Evolutionary conservation across 495 filamentous ascomycete genomes (phyloP), one percentile per base, ranked within the genome.

Genomic region (Umbilicaria muhlenbergii): DNA sequence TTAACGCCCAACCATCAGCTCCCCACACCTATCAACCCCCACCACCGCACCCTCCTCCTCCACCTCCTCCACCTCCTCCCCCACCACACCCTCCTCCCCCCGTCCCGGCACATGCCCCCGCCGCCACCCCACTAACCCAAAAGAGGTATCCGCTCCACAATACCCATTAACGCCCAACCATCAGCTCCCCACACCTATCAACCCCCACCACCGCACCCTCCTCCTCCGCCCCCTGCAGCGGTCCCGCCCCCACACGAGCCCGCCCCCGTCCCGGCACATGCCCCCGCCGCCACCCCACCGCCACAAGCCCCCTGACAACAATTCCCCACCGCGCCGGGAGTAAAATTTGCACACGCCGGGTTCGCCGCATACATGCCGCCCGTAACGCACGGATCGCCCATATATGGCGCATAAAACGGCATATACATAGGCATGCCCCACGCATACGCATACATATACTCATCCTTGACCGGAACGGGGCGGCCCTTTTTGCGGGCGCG

Each of bases 401-500:
- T 67, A 38, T 68, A 79, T 31, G 60, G 70, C 24, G 48, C 69
- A 58, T 65, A 80, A 46, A 59, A 75, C 42, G 64, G 71, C 38
- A 71, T 65, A 54, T 62, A 71, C 34, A 62, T 59, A 10, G 66
- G 68, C 50, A 61, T 74, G 31, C 64, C 67, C 55, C 62, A 61
- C 19, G 37, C 21, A 39, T 72, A 73, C 2, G 65, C 63, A 44
- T 74, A 73, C 0, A 69, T 65, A 51, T 75, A 74, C 15, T 68
- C 55, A 15, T 73, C 65, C n/a, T 64, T 45, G 1, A 54, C 47
- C 16, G 77, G 76, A 11, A 71, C 49, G 11, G 61, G 54, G 32
- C 68, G 58, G 0, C 71, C 74, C 37, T 74, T 76, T 44, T 78
- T 81, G 44, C 66, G 58, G 0, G 79, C 79, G 5, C 81, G 71